Base-by-base conservation (phyloP, 2,329 filamentous ascomycete genomes). In the Hypoxylon sp. region DNA sequence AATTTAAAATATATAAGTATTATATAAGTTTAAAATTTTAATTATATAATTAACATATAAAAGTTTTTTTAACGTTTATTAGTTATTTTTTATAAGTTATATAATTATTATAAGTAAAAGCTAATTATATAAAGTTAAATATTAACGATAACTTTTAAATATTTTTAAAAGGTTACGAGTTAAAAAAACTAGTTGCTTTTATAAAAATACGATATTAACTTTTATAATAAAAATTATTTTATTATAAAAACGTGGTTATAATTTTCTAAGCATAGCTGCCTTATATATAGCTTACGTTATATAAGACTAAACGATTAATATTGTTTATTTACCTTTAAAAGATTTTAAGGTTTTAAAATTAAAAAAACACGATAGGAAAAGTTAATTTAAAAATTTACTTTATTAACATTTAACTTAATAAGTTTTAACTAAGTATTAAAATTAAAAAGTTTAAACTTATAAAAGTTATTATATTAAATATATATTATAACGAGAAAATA, bases 381-480 rank as follows among this genome's bases (percentile, higher is more conserved):
- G n/a, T n/a, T 35, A 22, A 50, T 22, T 56, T 24, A 14, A 84
- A 83, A 24, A 79, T 76, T 13, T 81, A 87, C 11, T 76, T 85
- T 68, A 89, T 91, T 65, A 79, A 87, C 59, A 80, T 90, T 51
- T 82, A 88, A 29, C 76, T 88, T 13, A 52, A 60, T 14, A 78
- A 82, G 46, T 68, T 74, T 14, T 69, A 77, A 29, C 68, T 77
- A 11, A 75, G 78, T 10, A 73, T 74, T 37, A 80, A 78, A 55
- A 78, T 80, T n/a, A 79, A 79, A 33, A 82, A 83, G 0, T 81
- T 29, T 9, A 48, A 47, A 17, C 48, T 61, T 19, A 48, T 87
- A 63, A 89, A 88, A 5, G 82, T 87, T 44, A 87, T 86, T 24
- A 87, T 87, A 82, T 80, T 91, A 3, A 75, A 72, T 51, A 82